Evolutionary conservation across 1,284 basidiomycete species (phyloP), one percentile per base, ranked within the genome.

Genomic region (Ceratobasidium papillatum): DNA sequence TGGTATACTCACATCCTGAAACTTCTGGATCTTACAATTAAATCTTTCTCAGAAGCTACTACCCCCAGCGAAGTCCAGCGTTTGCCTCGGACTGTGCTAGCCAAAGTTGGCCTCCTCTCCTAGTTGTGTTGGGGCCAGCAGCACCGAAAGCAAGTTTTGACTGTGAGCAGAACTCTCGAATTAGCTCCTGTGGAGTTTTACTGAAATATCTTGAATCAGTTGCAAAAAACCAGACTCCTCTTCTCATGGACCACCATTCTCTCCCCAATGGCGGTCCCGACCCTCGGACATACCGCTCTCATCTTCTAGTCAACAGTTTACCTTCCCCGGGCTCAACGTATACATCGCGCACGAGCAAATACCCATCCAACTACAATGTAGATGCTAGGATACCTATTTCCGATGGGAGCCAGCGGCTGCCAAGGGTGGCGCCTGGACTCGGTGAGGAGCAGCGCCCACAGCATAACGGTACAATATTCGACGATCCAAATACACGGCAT

Each of bases 211-310:
- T 12, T 62, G n/a, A 11, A 45, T 22, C n/a, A 30, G 11, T 14
- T 43, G 22, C 12, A 27, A 36, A 45, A n/a, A 62, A 62, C 22
- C 22, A 41, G 22, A 25, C 36, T 22, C 22, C 25, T 62, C 12
- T 32, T 17, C 19, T 14, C 3, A 62, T 62, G 59, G 59, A 62
- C 30, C 27, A 36, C 59, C 25, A 38, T 59, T 32, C 54, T 47
- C 22, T 59, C 41, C 30, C 52, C 25, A 49, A 71, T 27, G 36
- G 65, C 25, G 65, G 49, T 34, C 65, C 54, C 25, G 65, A 41
- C 47, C 30, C 63, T 19, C 43, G 63, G 45, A 17, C 63, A 27
- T 43, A 59, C 41, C 66, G 32, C 5, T 58, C 36, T 4, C 36
- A 52, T 34, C 30, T 71, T 22, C 34, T 58, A n/a, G 54, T 54